phyloP scores from a whole-genome alignment of 129 eudicot species.

The Smallanthus sonchifolius region DNA sequence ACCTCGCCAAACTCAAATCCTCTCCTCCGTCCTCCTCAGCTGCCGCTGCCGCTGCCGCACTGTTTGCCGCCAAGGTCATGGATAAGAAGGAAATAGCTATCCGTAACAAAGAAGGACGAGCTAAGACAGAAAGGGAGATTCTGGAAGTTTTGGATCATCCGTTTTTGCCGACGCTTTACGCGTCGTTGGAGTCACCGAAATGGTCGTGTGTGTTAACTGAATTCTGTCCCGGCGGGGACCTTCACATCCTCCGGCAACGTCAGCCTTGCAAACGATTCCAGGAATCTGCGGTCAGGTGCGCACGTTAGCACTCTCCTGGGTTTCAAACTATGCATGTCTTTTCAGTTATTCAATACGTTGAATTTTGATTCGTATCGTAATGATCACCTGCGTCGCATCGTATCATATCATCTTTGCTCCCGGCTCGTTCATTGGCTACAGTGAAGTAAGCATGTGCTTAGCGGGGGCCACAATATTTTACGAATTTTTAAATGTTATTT shows the following conservation, averaged over 20 bases:
- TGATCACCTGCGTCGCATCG: constrained; percentile 11
- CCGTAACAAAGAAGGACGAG: constrained; percentile 62
- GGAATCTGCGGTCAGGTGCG: constrained; percentile 88
- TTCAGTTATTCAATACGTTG: neutral
- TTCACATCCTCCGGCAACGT: constrained; percentile 85
- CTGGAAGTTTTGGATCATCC: constrained; percentile 74
- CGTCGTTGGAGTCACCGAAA: constrained; percentile 48
- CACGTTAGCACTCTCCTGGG: constrained; percentile 10
- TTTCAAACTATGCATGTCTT: constrained; percentile 10
- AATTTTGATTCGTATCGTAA: constrained; percentile 1
- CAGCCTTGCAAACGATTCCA: constrained; percentile 72
- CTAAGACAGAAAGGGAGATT: constrained; percentile 56
- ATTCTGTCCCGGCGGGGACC: constrained; percentile 94
- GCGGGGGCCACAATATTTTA: neutral
- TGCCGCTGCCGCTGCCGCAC: neutral
- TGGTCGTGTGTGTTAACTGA: constrained; percentile 76
- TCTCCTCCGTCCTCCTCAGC: constrained; percentile 14
- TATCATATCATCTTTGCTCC: constrained; percentile 15
- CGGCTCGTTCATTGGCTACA: constrained; percentile 6
- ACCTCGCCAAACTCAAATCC: constrained; percentile 59
- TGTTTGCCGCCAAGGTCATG: constrained; percentile 89
- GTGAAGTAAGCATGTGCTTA: constrained; percentile 11
- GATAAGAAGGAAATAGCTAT: constrained; percentile 57
- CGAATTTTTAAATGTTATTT: too few species aligned
- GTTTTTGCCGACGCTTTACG: constrained; percentile 67